Evolutionary conservation across 306 rosid species (phyloP).

Genomic region (Arachis stenosperma): DNA sequence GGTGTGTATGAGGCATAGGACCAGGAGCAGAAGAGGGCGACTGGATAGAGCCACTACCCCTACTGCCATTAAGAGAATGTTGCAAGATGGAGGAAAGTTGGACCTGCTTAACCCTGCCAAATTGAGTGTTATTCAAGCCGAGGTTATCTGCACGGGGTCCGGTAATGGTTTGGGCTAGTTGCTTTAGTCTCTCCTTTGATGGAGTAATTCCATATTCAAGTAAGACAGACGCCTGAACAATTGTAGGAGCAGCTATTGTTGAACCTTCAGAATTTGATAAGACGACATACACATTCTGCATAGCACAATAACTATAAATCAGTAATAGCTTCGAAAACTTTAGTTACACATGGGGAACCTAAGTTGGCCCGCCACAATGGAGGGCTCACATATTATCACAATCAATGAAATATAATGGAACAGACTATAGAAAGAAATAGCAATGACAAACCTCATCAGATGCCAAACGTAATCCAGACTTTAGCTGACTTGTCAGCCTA

Average conservation of each 20-base stretch:
- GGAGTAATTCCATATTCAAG: constrained; percentile 74
- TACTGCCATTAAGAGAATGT: constrained; percentile 70
- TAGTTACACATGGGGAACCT: not conserved
- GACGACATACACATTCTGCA: constrained; percentile 71
- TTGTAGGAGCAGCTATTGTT: constrained; percentile 70
- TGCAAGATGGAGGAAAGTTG: constrained; percentile 74
- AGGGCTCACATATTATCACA: not conserved
- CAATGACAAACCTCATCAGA: constrained; percentile 64
- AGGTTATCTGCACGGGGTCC: constrained; percentile 76
- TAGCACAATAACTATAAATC: constrained; percentile 13
- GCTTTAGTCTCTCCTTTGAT: constrained; percentile 66
- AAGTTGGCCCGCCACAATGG: constrained; percentile 13
- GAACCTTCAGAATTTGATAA: constrained; percentile 79
- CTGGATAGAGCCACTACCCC: constrained; percentile 46
- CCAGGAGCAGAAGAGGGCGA: constrained; percentile 78
- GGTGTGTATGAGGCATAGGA: constrained; percentile 57
- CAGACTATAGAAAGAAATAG: constrained; percentile 19
- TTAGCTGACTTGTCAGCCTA: constrained; percentile 63
- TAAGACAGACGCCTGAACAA: constrained; percentile 70
- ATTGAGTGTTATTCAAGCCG: constrained; percentile 82
- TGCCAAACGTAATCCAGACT: constrained; percentile 65
- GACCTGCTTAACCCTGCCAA: constrained; percentile 93
- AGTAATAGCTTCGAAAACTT: not conserved
- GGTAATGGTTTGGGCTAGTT: constrained; percentile 84
- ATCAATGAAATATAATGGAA: constrained; percentile 2